These are phyloP conservation scores for Antitrichia curtipendula DNA, from an alignment of 225 moss, liverwort and hornwort species.

Conservation along the genomic window DNA sequence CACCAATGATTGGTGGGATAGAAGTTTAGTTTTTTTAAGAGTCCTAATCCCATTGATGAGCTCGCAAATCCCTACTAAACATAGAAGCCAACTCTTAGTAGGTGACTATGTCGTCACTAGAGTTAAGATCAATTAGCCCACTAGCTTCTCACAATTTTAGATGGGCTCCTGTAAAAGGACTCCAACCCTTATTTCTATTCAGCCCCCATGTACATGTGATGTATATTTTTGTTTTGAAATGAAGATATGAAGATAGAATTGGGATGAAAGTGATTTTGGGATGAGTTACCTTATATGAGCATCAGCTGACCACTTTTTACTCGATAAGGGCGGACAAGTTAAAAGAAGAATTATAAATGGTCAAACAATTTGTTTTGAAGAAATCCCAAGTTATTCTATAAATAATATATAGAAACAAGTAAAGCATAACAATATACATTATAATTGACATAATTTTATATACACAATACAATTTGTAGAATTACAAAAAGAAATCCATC, in stretches of 20 bases:
- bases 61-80: rapidly evolving
- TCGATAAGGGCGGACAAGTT: rapidly evolving
- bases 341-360: background rate
- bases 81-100: background rate
- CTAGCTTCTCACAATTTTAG: background rate
- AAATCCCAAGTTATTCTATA: background rate
- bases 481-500: too few species aligned
- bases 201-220: background rate
- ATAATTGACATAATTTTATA: background rate
- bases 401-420: background rate
- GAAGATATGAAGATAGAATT: rapidly evolving
- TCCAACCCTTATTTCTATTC: background rate
- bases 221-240: background rate
- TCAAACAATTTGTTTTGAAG: background rate
- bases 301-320: background rate
- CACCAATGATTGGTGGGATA: too few species aligned
- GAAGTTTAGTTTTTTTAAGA: rapidly evolving
- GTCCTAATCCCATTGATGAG: too few species aligned
- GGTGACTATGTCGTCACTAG: background rate
- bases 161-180: background rate
- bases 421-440: background rate
- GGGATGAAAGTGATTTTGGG: background rate
- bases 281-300: background rate
- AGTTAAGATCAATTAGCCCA: background rate
- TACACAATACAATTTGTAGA: too few species aligned